Evolutionary conservation across 345 rosid species (phyloP), one percentile per base, ranked within the genome.

Genomic region (Microcos paniculata): DNA sequence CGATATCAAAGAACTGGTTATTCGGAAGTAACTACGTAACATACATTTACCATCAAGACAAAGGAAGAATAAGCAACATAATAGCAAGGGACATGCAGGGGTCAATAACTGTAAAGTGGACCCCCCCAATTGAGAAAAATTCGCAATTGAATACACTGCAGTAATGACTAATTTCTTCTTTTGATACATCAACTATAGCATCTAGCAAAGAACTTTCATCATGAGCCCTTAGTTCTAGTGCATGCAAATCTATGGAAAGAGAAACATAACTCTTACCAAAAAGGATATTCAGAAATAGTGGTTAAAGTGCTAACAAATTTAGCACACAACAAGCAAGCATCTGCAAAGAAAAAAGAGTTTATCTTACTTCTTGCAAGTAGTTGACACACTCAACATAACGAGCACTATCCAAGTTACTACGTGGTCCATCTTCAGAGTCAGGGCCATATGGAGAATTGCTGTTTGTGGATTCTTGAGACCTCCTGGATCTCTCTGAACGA

Each of bases 401-500:
- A 78, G 67, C 75, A 80, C 82, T 82, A 71, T 93, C 99, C 80
- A 95, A 79, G 83, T 95, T 93, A 91, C 98, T 93, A 72, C 88
- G 91, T 52, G 98, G 98, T 42, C 91, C 97, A 78, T 87, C 98
- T 70, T 91, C 97, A 79, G 75, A 89, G 66, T 82, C 86, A 71
- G 88, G 78, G 71, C 85, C 86, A 30, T 78, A 72, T 19, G 81
- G 58, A 62, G 93, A 84, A 77, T 81, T 84, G 76, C 82, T 85
- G 43, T 86, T 87, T 76, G 87, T 71, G 42, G 90, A 87, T 78
- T 86, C 93, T 74, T 83, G 85, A 74, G 78, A 91, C 48, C 85
- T 85, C 81, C 98, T 87, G 58, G 94, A 91, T 84, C 90, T 84
- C 85, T 95, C 99, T 62, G 99, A 90, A 48, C 97, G 98, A 62